Evolutionary conservation across 2,329 filamentous ascomycete species (phyloP), one percentile per base, ranked within the genome.

Genomic region (Pseudocercospora fuligena): DNA sequence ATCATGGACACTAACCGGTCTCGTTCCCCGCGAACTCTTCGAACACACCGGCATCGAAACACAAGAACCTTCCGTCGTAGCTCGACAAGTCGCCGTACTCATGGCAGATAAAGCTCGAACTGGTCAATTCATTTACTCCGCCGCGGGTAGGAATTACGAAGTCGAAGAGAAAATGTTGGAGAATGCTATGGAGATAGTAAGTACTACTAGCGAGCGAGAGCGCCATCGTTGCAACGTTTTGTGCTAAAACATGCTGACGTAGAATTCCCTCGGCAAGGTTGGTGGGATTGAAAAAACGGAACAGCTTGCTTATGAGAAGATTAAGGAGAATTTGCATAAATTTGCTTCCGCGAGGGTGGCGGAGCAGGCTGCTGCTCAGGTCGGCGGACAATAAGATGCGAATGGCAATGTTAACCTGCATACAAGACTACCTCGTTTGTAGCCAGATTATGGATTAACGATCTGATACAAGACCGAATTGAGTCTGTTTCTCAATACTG

Each of bases 51-150:
- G 80, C 0, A 76, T 82, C 43, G 75, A 79, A 14, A 70, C 82
- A 0, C 86, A 88, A 74, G 68, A 78, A 0, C 75, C 85, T 0
- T 77, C 79, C 0, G 80, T 75, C 0, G 86, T 88, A 0, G 86
- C 86, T 1, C 79, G 78, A 2, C 81, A 80, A 4, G 85, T 81
- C 0, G 83, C 79, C 0, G 76, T 82, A 36, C 70, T 88, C 19
- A 86, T 88, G 80, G 80, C 78, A 0, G 84, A 87, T 66, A 67
- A 73, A 12, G 72, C 74, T 0, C 77, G 84, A 58, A 79, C 86
- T 49, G 86, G 85, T 2, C 81, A 88, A 36, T 73, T 85, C 27
- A 80, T 89, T n/a, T 86, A 85, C 68, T 79, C 84, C 11, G 78
- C 78, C 64, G 76, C 79, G 9, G 83, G 86, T 0, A 80, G 81